Evolutionary conservation across 257 asterid species (phyloP).

Genomic region (Cruciata laevipes): DNA sequence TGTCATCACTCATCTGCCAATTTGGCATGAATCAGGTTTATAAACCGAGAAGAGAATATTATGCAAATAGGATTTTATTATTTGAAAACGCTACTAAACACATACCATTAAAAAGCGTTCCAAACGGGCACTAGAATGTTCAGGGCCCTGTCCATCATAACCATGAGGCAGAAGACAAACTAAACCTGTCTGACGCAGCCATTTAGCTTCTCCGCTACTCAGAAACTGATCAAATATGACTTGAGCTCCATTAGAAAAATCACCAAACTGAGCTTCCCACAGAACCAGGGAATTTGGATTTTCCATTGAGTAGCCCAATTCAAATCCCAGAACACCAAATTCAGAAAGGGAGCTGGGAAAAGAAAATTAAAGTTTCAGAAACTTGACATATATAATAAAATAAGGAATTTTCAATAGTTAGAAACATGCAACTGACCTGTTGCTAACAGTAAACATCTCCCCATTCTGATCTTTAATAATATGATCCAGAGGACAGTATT

Average conservation of each 20-base stretch:
- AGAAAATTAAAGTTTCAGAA: constrained; percentile 4
- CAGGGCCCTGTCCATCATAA: constrained; percentile 97
- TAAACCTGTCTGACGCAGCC: constrained; percentile 91
- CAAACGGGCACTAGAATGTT: constrained; percentile 93
- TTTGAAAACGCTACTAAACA: neutral
- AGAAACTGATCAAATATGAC: constrained; percentile 90
- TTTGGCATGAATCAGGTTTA: neutral
- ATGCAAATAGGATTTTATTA: neutral
- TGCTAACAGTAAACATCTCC: constrained; percentile 98
- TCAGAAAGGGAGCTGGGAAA: constrained; percentile 82
- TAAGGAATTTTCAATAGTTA: neutral
- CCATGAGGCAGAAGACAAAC: constrained; percentile 91
- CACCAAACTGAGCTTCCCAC: constrained; percentile 99
- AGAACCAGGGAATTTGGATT: constrained; percentile 86
- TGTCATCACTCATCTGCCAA: constrained; percentile 93
- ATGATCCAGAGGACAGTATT: constrained; percentile 92
- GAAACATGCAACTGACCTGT: constrained; percentile 50
- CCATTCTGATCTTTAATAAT: constrained; percentile 76
- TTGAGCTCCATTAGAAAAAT: constrained; percentile 88
- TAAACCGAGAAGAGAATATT: neutral
- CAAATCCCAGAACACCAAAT: constrained; percentile 90
- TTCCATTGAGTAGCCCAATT: constrained; percentile 95
- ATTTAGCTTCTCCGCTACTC: constrained; percentile 95
- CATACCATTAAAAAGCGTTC: constrained; percentile 93
- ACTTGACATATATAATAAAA: neutral